Evolutionary conservation across 768 basidiomycete genomes (phyloP).

Genomic region (Pleurotus salmoneostramineus): DNA sequence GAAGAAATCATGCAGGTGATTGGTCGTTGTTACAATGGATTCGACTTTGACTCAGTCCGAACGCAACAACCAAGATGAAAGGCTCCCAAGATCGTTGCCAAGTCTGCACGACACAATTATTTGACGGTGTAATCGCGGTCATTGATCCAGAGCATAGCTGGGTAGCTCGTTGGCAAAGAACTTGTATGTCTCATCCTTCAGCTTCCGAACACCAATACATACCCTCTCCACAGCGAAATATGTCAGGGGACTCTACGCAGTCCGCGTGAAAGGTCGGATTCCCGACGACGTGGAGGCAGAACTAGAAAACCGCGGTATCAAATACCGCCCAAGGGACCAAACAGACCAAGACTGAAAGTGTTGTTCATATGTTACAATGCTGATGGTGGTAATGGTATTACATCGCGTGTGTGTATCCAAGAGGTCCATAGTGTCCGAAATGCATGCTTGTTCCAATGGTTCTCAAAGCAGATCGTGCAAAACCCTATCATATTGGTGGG

Average conservation of each 20-base stretch:
- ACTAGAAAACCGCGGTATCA: constrained; percentile 71
- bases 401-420: too few relatives aligned
- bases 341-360: constrained; percentile 59
- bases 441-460: too few relatives aligned
- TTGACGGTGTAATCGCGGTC: constrained; percentile 88
- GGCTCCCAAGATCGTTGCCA: constrained; percentile 78
- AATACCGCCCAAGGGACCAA: constrained; percentile 83
- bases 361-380: neutral
- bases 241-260: constrained; percentile 89
- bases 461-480: constrained; percentile 62
- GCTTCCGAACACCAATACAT: neutral
- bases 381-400: too few relatives aligned
- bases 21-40: neutral
- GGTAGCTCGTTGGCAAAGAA: constrained; percentile 96
- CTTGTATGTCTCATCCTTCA: constrained; percentile 49
- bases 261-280: constrained; percentile 79
- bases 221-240: constrained; percentile 65
- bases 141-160: constrained; percentile 86
- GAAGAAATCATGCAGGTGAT: constrained; percentile 90
- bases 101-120: constrained; percentile 87
- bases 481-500: constrained; percentile 76
- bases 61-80: constrained; percentile 62
- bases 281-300: constrained; percentile 85
- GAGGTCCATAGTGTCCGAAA: too few relatives aligned
- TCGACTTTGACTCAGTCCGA: neutral